Base-by-base conservation (phyloP, 2,329 filamentous ascomycete species). In the Ustulina deusta region DNA sequence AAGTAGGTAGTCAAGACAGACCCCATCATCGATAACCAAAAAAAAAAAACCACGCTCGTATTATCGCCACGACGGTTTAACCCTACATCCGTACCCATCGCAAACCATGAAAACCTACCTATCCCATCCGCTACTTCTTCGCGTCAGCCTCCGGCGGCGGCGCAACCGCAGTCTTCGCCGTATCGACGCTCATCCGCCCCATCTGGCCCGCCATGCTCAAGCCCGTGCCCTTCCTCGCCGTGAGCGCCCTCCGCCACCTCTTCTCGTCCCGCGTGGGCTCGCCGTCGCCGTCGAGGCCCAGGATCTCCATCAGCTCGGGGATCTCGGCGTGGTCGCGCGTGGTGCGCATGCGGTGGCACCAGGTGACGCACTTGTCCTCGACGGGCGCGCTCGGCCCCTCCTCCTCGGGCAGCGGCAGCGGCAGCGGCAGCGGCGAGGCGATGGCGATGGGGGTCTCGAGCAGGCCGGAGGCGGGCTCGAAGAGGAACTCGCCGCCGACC, bases 301-400 rank as follows among this genome's bases (percentile, higher is more conserved):
- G 77, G 13, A 92, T 78, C 72, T 86, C 82, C 80, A 88, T 87
- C 63, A 94, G 74, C 77, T 90, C 89, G 0, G 85, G 84, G 1
- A 94, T 83, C 81, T 94, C 92, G 1, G 87, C 86, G 76, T 97
- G 93, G 72, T 94, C 93, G 56, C 93, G 82, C 13, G 92, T 95
- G 65, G 88, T 92, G 76, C 84, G 84, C 93, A 97, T 97, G 32
- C 92, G 85, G 80, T 95, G 92, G 74, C 91, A 94, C 93, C 93
- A 97, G 0, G 87, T 89, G 32, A 93, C 86, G 62, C 81, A 82
- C 80, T 91, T 91, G 74, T 87, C 83, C 74, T 87, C 77, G 7
- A 73, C 60, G 10, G 46, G 38, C 64, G 61, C 40, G 57, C 69
- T 22, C 66, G 63, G 58, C 71, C 69, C 65, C 22, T 60, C 58